These are phyloP conservation scores for Botryotinia convoluta DNA, from an alignment of 2,329 filamentous ascomycete species.

Conservation along the genomic window DNA sequence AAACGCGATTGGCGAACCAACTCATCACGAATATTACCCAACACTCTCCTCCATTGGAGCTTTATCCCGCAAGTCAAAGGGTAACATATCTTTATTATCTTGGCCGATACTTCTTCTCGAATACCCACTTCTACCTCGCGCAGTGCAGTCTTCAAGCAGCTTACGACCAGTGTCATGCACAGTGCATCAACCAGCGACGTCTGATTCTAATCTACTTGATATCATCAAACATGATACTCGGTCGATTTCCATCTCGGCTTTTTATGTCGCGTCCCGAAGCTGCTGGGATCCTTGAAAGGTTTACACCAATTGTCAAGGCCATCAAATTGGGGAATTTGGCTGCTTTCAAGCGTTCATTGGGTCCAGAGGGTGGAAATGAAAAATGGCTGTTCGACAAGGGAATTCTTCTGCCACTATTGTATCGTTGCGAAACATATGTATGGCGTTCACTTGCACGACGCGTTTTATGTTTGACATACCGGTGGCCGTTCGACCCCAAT, in stretches of 20 bases:
- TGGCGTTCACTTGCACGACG: constrained; percentile 81
- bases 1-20: constrained; percentile 79
- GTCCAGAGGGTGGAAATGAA: constrained; percentile 51
- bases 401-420: constrained; percentile 71
- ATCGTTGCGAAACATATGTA: constrained; percentile 75
- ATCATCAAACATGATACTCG: constrained; percentile 77
- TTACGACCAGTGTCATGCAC: constrained; percentile 72
- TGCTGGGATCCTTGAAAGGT: constrained; percentile 60
- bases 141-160: constrained; percentile 73
- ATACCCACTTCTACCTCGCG: constrained; percentile 77
- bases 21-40: constrained; percentile 86
- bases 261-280: constrained; percentile 73
- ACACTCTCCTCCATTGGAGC: constrained; percentile 73
- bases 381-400: constrained; percentile 75
- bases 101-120: constrained; percentile 83
- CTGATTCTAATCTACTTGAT: constrained; percentile 83
- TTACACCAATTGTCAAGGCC: constrained; percentile 69
- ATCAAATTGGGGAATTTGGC: constrained; percentile 73
- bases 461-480: constrained; percentile 74
- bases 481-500: constrained; percentile 57
- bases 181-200: constrained; percentile 72
- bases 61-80: constrained; percentile 81
- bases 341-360: constrained; percentile 68
- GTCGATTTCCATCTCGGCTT: constrained; percentile 69
- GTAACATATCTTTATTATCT: constrained; percentile 95